A percentile compares a stretch with the other conserved stretches of the same genome.
Evolutionary conservation across 208 protist species (phyloP).

Genomic region (Leishmania lainsoni): DNA sequence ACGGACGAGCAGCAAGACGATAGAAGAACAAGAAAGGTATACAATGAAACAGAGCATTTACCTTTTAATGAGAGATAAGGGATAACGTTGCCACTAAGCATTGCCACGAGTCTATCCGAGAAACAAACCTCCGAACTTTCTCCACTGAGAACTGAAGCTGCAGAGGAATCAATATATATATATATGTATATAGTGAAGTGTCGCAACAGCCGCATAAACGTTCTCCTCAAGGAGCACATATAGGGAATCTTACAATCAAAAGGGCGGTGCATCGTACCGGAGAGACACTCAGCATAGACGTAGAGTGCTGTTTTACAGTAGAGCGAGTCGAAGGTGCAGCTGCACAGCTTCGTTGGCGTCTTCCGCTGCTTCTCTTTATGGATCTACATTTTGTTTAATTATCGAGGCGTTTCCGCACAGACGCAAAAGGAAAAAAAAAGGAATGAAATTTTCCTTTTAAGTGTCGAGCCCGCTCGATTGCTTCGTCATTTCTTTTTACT

Average conservation of each 20-base stretch:
- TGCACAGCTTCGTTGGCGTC: neutral
- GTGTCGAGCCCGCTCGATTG: too few relatives aligned
- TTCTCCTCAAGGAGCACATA: too few relatives aligned
- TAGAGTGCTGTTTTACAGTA: neutral
- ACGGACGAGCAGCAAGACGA: neutral
- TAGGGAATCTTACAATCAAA: too few relatives aligned
- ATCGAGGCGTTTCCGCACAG: neutral
- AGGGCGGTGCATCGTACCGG: neutral
- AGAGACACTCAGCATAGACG: neutral
- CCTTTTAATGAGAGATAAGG: neutral
- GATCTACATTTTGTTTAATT: neutral
- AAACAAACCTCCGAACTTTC: neutral
- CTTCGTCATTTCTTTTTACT: neutral
- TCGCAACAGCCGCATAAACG: neutral
- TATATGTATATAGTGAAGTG: slow-evolving; percentile 3
- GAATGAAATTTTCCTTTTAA: neutral
- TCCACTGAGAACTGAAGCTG: neutral
- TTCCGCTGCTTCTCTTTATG: neutral
- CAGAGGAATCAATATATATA: slow-evolving; percentile 20
- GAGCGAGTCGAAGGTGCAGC: neutral
- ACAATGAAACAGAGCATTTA: neutral
- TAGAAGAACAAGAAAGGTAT: neutral
- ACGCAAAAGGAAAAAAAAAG: neutral
- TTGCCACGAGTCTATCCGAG: neutral
- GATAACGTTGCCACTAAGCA: neutral